A percentile compares a stretch with the other conserved stretches of the same genome.
Conservation (phyloP, 1,284 basidiomycete genomes). For the Coriolopsis trogii region DNA sequence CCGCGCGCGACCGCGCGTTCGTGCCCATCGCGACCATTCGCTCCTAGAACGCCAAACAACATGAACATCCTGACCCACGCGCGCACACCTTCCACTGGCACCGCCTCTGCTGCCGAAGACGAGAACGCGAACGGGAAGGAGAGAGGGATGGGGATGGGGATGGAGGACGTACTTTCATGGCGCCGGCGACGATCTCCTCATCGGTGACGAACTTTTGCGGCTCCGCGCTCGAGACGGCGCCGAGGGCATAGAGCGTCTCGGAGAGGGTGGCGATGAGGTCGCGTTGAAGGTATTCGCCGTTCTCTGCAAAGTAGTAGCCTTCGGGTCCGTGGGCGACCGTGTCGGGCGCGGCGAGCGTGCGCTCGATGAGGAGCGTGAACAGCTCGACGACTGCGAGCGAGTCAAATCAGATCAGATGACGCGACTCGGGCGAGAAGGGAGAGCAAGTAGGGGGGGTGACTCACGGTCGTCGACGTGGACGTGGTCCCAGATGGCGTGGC, state of each 20-base stretch:
- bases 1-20: conserved; percentile 44
- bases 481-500: conserved; percentile 32
- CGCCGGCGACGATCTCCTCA: too few species aligned
- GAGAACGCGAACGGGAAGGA: too few species aligned
- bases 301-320: conserved; percentile 52
- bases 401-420: not conserved
- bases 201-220: conserved; percentile 38
- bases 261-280: conserved; percentile 43
- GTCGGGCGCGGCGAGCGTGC: conserved; percentile 19
- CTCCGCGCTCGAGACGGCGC: conserved; percentile 30
- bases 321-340: conserved; percentile 42
- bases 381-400: conserved; percentile 26
- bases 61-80: too few species aligned
- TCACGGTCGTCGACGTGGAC: conserved; percentile 37
- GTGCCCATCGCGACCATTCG: conserved; percentile 38
- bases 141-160: too few species aligned
- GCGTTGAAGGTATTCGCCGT: conserved; percentile 45
- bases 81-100: too few species aligned
- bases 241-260: conserved; percentile 34
- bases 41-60: conserved; percentile 19
- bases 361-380: conserved; percentile 30
- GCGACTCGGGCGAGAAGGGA: not conserved
- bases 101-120: too few species aligned
- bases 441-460: not conserved
- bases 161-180: too few species aligned